Base-by-base conservation (phyloP, 2,329 filamentous ascomycete species). In the Diplodia scrobiculata region DNA sequence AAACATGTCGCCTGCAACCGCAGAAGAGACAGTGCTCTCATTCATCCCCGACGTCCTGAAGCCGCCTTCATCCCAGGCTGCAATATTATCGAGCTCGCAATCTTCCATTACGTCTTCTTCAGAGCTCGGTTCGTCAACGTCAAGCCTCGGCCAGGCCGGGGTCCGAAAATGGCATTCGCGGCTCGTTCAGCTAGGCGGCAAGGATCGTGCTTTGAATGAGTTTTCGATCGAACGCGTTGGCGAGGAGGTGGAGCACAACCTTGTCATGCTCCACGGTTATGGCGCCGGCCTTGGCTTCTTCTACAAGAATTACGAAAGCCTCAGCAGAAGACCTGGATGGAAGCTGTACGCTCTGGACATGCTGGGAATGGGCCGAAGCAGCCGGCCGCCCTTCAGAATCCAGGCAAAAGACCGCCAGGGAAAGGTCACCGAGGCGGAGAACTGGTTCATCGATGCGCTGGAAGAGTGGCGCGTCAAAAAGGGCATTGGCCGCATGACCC, bases 211-310 rank as follows among this genome's bases (percentile, higher is more conserved):
- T 1, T 78, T 99, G 68, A 98, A 99, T 74, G 95, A 99, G 74
- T 95, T 97, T 76, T 92, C 91, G 0, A 87, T 99, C 2, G 91
- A 97, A 79, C 85, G 93, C 55, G 80, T 91, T 0, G 91, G 88
- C 47, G 93, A 97, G 75, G 79, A 88, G 6, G 86, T 87, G 0
- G 89, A 96, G 53, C 89, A 98, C 73, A 95, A 91, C 53, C 83
- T 99, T 17, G 94, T 99, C 52, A 96, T 99, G 87, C 82, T 99
- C 3, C 95, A 99, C 75, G 95, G 95, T 68, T 99, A 99, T 77
- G 95, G 95, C 54, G 95, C 95, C 2, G 95, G 95, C 0, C 84
- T 99, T 0, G 95, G 94, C 27, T 98, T 99, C 79, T 99, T 96
- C 83, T 99, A 97, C 84, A 93, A 94, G 79, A 99, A 99, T 76